Evolutionary conservation across 768 basidiomycete species (phyloP), one percentile per base, ranked within the genome.

Genomic region (Lentinula lateritia): DNA sequence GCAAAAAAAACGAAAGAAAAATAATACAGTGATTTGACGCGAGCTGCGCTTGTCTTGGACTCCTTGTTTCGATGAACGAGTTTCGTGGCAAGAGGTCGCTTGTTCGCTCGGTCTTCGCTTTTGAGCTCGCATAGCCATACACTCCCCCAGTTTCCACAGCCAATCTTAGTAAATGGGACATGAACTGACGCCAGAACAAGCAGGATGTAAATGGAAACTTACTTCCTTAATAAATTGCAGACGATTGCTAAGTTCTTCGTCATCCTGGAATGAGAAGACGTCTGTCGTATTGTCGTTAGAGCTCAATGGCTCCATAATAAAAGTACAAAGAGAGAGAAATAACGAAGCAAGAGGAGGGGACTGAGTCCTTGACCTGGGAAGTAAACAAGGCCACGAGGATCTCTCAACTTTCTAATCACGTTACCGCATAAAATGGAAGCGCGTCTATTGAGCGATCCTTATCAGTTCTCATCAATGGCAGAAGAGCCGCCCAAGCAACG

Each of bases 101-200:
- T 57, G 7, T 16, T 20, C 12, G 4, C 38, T 10, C 32, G 34
- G 46, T 23, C 46, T 48, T 48, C 46, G 10, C 18, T 77, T 73
- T 85, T 90, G 62, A 87, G 85, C 39, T 75, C 76, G 69, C 88
- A 90, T 65, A 90, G 74, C 92, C 90, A 93, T 64, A 94, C 92
- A 70, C 88, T 89, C 41, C 93, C 93, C 93, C 93, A 96, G 75
- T 94, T 95, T 46, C 93, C 93, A 70, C 83, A 92, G 36, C 93
- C 93, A 76, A 93, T 89, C 90, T 93, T 48, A 36, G 48, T 39
- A 43, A 61, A 18, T 38, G 64, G 42, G 63, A 63, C 70, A 57
- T 12, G 38, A 58, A 32, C 61, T 42, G 64, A 60, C 58, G 60
- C 23, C 45, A 35, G 52, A 34, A 50, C 38, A 48, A 56, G 65